These are phyloP conservation scores for Leptoxyphium fumago DNA, from an alignment of 2,329 filamentous ascomycete species.

Conservation along the genomic window DNA sequence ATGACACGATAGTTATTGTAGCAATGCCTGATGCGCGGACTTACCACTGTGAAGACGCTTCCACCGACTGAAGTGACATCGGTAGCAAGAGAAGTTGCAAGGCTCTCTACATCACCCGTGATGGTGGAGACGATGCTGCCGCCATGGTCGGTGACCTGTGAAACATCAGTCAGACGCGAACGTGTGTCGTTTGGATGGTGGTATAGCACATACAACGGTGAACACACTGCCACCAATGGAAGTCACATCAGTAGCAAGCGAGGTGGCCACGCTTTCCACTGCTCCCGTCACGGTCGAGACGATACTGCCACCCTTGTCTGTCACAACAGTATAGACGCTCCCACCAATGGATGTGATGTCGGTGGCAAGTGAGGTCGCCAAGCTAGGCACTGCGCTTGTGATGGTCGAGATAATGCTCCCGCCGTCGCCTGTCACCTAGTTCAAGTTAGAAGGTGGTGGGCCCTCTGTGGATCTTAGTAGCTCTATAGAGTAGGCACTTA, in stretches of 20 bases:
- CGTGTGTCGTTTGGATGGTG: no score
- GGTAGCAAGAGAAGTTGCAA: neutral
- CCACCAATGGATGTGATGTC: constrained; percentile 4
- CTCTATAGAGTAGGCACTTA: neutral
- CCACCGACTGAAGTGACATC: constrained; percentile 4
- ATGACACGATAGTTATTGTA: no score
- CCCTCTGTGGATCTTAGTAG: no score
- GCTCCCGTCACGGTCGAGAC: constrained; percentile 9
- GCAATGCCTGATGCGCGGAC: no score
- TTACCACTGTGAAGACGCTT: constrained; percentile 5
- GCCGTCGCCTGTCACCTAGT: constrained; percentile 2
- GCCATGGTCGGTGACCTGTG: constrained; percentile 3
- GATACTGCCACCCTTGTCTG: constrained; percentile 4
- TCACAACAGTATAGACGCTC: constrained; percentile 5
- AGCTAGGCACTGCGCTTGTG: constrained; percentile 2
- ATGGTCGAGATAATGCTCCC: constrained; percentile 3
- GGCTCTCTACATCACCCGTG: constrained; percentile 2
- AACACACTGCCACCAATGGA: constrained; percentile 5
- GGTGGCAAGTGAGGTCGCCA: neutral
- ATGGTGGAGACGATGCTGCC: constrained; percentile 9
- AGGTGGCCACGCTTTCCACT: constrained; percentile 1
- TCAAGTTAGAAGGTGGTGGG: neutral
- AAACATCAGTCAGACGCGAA: neutral
- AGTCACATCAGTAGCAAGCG: constrained; percentile 1
- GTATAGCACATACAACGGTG: constrained; percentile 2